phyloP scores from a whole-genome alignment of 768 basidiomycete species.

The Leucocoprinus sp. region DNA sequence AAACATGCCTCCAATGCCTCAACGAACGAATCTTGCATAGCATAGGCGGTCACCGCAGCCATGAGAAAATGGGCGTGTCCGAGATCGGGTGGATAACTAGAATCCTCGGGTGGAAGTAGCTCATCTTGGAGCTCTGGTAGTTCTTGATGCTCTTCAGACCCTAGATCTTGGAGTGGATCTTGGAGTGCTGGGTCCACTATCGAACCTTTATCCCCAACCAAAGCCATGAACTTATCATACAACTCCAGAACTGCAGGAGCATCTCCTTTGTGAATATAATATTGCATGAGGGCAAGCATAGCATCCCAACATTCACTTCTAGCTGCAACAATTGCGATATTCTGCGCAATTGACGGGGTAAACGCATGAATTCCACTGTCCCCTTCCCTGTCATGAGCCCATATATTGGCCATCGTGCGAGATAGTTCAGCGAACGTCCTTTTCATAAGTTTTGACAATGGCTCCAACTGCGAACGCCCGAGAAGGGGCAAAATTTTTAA shows the following conservation, averaged over 20 bases:
- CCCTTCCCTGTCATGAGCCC: not conserved
- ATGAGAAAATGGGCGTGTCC: conserved; percentile 37
- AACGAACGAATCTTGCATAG: conserved; percentile 49
- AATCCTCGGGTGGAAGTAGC: conserved; percentile 6
- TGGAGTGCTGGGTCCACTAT: not conserved
- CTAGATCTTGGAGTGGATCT: too few relatives aligned
- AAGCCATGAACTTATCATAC: conserved; percentile 29
- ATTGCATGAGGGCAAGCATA: conserved; percentile 41
- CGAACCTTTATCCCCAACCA: conserved; percentile 16
- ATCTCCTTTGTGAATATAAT: conserved; percentile 33
- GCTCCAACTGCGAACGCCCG: conserved; percentile 30
- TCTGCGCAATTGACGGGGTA: conserved; percentile 29
- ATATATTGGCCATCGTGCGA: not conserved
- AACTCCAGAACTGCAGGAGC: conserved; percentile 35
- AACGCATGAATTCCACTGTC: too few relatives aligned
- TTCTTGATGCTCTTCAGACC: conserved; percentile 4
- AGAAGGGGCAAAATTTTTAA: conserved; percentile 38
- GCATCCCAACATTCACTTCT: conserved; percentile 35
- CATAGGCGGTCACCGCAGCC: conserved; percentile 51
- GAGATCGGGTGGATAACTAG: conserved; percentile 14
- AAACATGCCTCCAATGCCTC: conserved; percentile 41
- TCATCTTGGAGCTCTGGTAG: too few relatives aligned
- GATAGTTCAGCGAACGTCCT: not conserved
- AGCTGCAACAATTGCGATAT: conserved; percentile 45
- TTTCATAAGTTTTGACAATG: conserved; percentile 24